Percentiles rank a stretch among this genome's conserved stretches.
Conservation (phyloP, 2,329 filamentous ascomycete genomes). For the Alternaria sp. region DNA sequence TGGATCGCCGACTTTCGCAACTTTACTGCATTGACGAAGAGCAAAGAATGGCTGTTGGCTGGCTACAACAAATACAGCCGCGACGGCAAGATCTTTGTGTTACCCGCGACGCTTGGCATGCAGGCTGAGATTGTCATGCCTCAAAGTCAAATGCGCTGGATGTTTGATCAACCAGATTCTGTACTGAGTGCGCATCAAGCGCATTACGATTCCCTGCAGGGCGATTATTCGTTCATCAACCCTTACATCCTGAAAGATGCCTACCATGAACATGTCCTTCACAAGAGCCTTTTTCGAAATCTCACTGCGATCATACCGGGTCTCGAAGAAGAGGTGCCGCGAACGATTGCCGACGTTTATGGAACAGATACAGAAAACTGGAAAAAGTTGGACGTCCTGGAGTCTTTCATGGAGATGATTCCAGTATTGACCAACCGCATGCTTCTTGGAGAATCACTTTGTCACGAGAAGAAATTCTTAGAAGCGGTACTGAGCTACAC, state of each 20-base stretch:
- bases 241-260: slow-evolving; percentile 45
- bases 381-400: slow-evolving; percentile 45
- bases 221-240: slow-evolving; percentile 49
- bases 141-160: slow-evolving; percentile 46
- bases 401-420: slow-evolving; percentile 49
- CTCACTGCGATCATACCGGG: slow-evolving; percentile 47
- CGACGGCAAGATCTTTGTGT: slow-evolving; percentile 30
- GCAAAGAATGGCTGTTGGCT: slow-evolving; percentile 28
- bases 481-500: slow-evolving; percentile 59
- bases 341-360: slow-evolving; percentile 42
- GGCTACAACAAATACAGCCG: slow-evolving; percentile 37
- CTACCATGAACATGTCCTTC: slow-evolving; percentile 52
- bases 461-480: slow-evolving; percentile 56
- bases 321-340: slow-evolving; percentile 48
- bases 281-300: slow-evolving; percentile 50
- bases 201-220: slow-evolving; percentile 49
- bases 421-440: slow-evolving; percentile 53
- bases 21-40: slow-evolving; percentile 25
- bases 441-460: slow-evolving; percentile 54
- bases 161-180: slow-evolving; percentile 52
- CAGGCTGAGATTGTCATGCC: slow-evolving; percentile 45
- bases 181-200: slow-evolving; percentile 46
- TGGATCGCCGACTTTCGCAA: slow-evolving; percentile 27
- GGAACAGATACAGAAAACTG: slow-evolving; percentile 48
- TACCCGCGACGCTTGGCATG: slow-evolving; percentile 32